Percentiles rank a stretch among this genome's conserved stretches.
These are phyloP conservation scores for Rhodotorula sp. DNA, from an alignment of 1,284 basidiomycete species.

Conservation along the genomic window DNA sequence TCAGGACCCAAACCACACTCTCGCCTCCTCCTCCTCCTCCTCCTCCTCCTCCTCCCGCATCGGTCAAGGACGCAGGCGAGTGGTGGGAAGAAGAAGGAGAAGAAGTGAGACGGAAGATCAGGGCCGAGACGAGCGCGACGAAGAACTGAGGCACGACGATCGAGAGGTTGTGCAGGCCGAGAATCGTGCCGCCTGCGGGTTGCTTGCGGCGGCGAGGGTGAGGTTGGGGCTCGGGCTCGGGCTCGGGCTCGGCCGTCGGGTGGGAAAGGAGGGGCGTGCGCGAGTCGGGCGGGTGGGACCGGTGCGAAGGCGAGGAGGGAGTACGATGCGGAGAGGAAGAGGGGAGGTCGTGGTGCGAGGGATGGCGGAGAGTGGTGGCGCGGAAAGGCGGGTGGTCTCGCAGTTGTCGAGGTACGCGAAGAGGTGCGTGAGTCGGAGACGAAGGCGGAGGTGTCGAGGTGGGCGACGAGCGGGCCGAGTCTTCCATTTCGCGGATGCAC, in stretches of 20 bases:
- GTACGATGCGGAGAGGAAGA: not conserved
- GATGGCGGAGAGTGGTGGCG: not conserved
- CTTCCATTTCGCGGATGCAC: slow-evolving; percentile 38
- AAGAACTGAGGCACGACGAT: slow-evolving; percentile 44
- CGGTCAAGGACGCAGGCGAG: too few species aligned
- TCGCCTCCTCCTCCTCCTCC: not conserved
- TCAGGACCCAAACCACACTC: slow-evolving; percentile 49
- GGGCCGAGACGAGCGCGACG: slow-evolving; percentile 46
- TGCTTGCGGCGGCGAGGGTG: not conserved
- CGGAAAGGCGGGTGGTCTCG: slow-evolving; percentile 4
- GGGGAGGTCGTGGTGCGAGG: not conserved
- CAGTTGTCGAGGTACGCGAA: not conserved
- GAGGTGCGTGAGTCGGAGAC: not conserved
- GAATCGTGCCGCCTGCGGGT: slow-evolving; percentile 35
- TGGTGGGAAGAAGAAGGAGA: not conserved
- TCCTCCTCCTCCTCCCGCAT: too few species aligned
- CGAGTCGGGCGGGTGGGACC: not conserved
- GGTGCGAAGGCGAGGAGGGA: not conserved
- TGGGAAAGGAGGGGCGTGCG: not conserved
- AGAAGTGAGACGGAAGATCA: slow-evolving; percentile 46
- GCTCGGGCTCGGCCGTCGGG: not conserved
- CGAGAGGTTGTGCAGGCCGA: slow-evolving; percentile 45
- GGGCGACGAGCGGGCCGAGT: not conserved
- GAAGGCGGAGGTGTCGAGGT: not conserved
- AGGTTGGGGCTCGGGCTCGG: too few species aligned